Conservation (phyloP, 148 eudicot genomes). For the Camellia japonica region DNA sequence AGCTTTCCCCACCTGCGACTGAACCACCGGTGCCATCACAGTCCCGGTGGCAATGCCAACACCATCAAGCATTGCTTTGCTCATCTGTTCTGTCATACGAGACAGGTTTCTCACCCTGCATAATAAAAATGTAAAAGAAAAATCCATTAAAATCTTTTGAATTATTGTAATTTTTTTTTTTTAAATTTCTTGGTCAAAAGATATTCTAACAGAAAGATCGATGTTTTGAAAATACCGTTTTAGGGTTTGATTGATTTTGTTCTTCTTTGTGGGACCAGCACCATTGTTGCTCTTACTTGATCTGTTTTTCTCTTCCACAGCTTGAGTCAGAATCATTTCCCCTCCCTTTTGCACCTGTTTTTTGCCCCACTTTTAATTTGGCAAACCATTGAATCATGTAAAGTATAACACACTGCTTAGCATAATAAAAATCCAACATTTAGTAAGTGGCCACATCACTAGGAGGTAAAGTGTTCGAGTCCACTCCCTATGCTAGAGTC, state of each 20-base stretch:
- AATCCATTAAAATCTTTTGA: too few relatives aligned
- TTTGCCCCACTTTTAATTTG: neutral
- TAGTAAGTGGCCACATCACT: neutral
- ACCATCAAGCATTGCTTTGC: conserved; percentile 75
- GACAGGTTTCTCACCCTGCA: conserved; percentile 65
- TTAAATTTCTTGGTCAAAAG: neutral
- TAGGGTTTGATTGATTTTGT: conserved; percentile 52
- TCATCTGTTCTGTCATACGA: conserved; percentile 68
- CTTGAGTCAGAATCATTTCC: conserved; percentile 38
- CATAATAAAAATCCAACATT: neutral
- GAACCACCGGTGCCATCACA: conserved; percentile 67
- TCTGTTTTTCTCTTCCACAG: conserved; percentile 28
- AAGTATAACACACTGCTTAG: too few relatives aligned
- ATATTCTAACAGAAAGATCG: neutral
- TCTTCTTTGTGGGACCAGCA: conserved; percentile 32
- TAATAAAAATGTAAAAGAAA: neutral
- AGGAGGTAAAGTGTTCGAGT: too few relatives aligned
- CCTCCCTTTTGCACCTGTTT: conserved; percentile 74
- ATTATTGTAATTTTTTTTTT: too few relatives aligned
- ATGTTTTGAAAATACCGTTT: conserved; percentile 45
- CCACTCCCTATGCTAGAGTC: too few relatives aligned
- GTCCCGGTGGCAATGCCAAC: conserved; percentile 75
- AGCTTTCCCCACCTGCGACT: conserved; percentile 66
- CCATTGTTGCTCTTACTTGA: conserved; percentile 25
- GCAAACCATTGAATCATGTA: neutral